phyloP scores from a whole-genome alignment of 345 rosid genomes.

The Litchi chinensis region DNA sequence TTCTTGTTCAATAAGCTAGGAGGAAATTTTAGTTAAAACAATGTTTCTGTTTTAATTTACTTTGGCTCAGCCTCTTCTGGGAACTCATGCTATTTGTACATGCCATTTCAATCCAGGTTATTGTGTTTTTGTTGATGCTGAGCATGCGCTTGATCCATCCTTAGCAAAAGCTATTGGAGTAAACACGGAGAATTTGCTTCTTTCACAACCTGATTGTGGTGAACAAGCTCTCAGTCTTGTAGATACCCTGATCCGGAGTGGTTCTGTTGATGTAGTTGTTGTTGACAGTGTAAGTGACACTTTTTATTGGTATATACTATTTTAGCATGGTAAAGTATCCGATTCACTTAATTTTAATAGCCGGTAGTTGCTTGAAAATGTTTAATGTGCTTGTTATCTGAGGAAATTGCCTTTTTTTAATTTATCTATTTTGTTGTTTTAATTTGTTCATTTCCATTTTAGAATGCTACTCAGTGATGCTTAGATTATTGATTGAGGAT shows the following conservation, averaged over 20 bases:
- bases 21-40: background rate
- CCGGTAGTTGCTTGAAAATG: background rate
- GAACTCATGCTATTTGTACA: slow-evolving; percentile 17
- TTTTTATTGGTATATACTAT: slow-evolving; percentile 12
- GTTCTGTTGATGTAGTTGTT: slow-evolving; percentile 93
- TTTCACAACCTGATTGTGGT: slow-evolving; percentile 97
- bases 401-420: background rate
- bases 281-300: slow-evolving; percentile 92
- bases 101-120: slow-evolving; percentile 50
- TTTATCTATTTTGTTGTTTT: background rate
- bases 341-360: background rate
- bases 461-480: slow-evolving; percentile 3
- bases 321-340: slow-evolving; percentile 8
- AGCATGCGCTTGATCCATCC: slow-evolving; percentile 97
- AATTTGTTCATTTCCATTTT: background rate
- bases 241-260: slow-evolving; percentile 87
- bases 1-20: background rate
- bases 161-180: slow-evolving; percentile 88
- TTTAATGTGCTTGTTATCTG: background rate
- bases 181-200: slow-evolving; percentile 86
- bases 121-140: slow-evolving; percentile 95
- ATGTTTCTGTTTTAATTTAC: background rate
- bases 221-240: slow-evolving; percentile 98
- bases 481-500: background rate
- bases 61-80: slow-evolving; percentile 5